These are phyloP conservation scores for Aciculoconidium aculeatum DNA, from an alignment of 805 yeast species.

Conservation along the genomic window DNA sequence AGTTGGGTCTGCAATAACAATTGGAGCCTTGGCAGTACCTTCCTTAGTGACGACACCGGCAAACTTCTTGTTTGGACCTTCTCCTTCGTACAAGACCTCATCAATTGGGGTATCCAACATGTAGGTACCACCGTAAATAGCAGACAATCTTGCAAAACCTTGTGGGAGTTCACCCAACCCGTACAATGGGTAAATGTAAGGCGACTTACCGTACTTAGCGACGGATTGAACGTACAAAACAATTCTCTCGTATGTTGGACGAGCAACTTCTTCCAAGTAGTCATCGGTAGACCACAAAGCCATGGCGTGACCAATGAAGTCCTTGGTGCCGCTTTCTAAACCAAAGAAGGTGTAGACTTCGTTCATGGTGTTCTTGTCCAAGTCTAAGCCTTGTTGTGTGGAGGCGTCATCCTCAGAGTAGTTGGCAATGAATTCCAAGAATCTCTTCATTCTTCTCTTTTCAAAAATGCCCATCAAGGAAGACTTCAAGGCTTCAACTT, in stretches of 20 bases:
- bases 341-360: conserved; percentile 87
- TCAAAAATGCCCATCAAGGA: conserved; percentile 95
- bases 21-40: conserved; percentile 86
- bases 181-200: conserved; percentile 91
- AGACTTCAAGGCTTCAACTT: conserved; percentile 83
- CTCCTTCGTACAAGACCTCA: conserved; percentile 70
- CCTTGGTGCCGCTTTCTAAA: conserved; percentile 86
- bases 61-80: conserved; percentile 61
- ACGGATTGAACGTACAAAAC: conserved; percentile 83
- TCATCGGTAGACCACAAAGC: conserved; percentile 93
- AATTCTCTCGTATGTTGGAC: conserved; percentile 86
- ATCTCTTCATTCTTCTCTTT: conserved; percentile 89
- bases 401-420: conserved; percentile 73
- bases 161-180: conserved; percentile 99
- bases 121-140: conserved; percentile 97
- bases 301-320: conserved; percentile 98
- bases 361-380: conserved; percentile 86
- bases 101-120: conserved; percentile 97
- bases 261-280: conserved; percentile 80
- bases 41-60: conserved; percentile 87
- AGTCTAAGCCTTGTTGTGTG: conserved; percentile 81
- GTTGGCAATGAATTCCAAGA: conserved; percentile 78
- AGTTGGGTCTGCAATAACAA: conserved; percentile 96
- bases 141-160: conserved; percentile 94
- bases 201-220: conserved; percentile 93